Evolutionary conservation across 306 rosid genomes (phyloP).

Genomic region (Cicer pinnatifidum): DNA sequence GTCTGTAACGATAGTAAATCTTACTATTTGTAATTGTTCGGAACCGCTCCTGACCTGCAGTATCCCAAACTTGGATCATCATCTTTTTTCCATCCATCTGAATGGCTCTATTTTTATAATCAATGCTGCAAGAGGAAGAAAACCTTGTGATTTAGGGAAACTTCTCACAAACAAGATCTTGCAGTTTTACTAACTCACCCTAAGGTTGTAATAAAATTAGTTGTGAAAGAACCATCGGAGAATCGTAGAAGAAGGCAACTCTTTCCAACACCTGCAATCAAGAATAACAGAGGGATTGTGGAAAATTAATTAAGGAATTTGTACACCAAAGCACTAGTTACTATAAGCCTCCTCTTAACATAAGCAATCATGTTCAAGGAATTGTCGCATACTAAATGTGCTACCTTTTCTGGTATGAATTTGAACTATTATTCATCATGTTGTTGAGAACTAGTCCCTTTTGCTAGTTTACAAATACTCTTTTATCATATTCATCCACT

Average conservation of each 20-base stretch:
- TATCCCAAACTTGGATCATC: slow-evolving; percentile 97
- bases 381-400: not conserved
- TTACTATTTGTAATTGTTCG: slow-evolving; percentile 93
- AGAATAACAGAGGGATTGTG: slow-evolving; percentile 18
- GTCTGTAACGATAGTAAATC: slow-evolving; percentile 33
- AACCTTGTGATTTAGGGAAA: slow-evolving; percentile 40
- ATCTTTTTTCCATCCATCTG: slow-evolving; percentile 92
- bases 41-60: slow-evolving; percentile 97
- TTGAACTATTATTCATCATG: not conserved
- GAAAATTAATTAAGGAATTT: slow-evolving; percentile 23
- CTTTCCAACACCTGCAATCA: slow-evolving; percentile 91
- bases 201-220: slow-evolving; percentile 91
- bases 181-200: slow-evolving; percentile 62
- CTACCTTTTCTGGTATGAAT: not conserved
- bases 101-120: slow-evolving; percentile 90
- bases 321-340: not conserved
- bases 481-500: slow-evolving; percentile 18
- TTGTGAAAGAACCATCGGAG: slow-evolving; percentile 94
- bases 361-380: not conserved
- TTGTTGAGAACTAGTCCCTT: not conserved
- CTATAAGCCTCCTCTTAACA: not conserved
- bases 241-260: slow-evolving; percentile 97
- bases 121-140: slow-evolving; percentile 73
- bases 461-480: not conserved
- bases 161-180: slow-evolving; percentile 9